phyloP scores from a whole-genome alignment of 2,329 filamentous ascomycete genomes.

The Malbranchea zuffiana region DNA sequence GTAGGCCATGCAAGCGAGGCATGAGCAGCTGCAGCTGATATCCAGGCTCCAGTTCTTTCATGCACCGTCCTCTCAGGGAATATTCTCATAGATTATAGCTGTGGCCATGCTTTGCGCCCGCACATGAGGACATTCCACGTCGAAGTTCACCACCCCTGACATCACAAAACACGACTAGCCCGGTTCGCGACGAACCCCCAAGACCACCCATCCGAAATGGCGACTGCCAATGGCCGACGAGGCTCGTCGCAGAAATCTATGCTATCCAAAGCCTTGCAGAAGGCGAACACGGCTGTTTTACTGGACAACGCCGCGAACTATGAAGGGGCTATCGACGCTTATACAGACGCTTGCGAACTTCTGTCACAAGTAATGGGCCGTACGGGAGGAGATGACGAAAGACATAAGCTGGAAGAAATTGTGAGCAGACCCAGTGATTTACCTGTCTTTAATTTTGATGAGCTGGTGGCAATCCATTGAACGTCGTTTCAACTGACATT shows the following conservation, averaged over 20 bases:
- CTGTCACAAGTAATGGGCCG: conserved; percentile 78
- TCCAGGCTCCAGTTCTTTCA: too few relatives aligned
- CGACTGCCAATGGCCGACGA: conserved; percentile 16
- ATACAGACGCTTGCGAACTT: conserved; percentile 79
- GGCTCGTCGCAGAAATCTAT: conserved; percentile 80
- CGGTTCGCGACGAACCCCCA: too few relatives aligned
- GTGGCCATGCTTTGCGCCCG: too few relatives aligned
- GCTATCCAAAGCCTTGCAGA: conserved; percentile 88
- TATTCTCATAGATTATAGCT: too few relatives aligned
- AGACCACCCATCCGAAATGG: conserved; percentile 5
- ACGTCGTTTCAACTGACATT: neutral
- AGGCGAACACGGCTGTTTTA: conserved; percentile 89
- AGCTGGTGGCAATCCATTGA: neutral
- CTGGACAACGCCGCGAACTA: conserved; percentile 95
- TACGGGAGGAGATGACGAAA: conserved; percentile 77
- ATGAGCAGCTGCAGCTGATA: too few relatives aligned
- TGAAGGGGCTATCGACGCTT: conserved; percentile 79
- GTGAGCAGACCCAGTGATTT: conserved; percentile 44
- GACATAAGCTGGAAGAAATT: conserved; percentile 77
- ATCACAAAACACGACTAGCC: too few relatives aligned
- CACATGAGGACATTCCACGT: too few relatives aligned
- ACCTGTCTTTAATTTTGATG: neutral
- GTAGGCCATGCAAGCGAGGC: too few relatives aligned
- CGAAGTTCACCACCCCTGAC: too few relatives aligned
- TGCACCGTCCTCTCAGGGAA: too few relatives aligned